Conservation (phyloP, 805 yeast genomes). For the Tetrapisispora arboricola region DNA sequence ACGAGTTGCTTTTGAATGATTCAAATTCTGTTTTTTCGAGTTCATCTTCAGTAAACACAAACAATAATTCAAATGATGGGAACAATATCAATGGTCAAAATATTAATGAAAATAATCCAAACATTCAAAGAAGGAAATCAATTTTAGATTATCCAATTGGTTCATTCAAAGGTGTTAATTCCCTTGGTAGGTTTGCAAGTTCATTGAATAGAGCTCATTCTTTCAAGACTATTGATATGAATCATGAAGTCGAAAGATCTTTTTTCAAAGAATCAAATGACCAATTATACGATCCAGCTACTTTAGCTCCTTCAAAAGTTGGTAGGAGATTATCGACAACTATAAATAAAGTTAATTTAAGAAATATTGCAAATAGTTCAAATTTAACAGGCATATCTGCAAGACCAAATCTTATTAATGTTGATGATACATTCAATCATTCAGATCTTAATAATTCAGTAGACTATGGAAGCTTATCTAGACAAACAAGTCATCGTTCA, state of each 20-base stretch:
- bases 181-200: slow-evolving; percentile 68
- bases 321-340: slow-evolving; percentile 60
- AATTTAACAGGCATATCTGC: slow-evolving; percentile 8
- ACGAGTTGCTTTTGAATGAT: not conserved
- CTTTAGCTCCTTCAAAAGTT: slow-evolving; percentile 51
- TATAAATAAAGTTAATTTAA: slow-evolving; percentile 13
- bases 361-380: slow-evolving; percentile 13
- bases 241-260: slow-evolving; percentile 39
- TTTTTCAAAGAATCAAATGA: slow-evolving; percentile 52
- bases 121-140: slow-evolving; percentile 27
- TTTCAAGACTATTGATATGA: slow-evolving; percentile 44
- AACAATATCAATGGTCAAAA: not conserved
- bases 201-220: slow-evolving; percentile 75
- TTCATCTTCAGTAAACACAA: not conserved
- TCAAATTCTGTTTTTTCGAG: slow-evolving; percentile 2
- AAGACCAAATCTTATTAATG: slow-evolving; percentile 18
- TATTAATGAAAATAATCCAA: not conserved
- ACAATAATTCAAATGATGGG: not conserved
- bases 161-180: slow-evolving; percentile 55
- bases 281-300: slow-evolving; percentile 57
- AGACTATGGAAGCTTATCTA: slow-evolving; percentile 4
- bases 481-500: slow-evolving; percentile 11
- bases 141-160: slow-evolving; percentile 40
- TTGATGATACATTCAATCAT: slow-evolving; percentile 8
- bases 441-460: slow-evolving; percentile 5